Evolutionary conservation across 495 filamentous ascomycete species (phyloP).

Genomic region (Penicillium pancosmium): DNA sequence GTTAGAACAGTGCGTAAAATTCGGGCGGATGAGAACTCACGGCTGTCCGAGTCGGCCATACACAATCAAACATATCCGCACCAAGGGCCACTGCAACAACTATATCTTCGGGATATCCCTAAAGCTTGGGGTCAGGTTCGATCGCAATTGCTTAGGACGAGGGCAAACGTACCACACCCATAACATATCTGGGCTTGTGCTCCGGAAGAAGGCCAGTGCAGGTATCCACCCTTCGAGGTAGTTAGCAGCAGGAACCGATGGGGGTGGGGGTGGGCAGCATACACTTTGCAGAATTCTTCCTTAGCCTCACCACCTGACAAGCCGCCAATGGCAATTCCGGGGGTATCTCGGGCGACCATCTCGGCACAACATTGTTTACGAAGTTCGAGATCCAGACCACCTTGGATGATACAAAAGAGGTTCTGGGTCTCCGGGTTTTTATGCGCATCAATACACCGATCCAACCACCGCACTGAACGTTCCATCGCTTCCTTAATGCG

Average conservation of each 20-base stretch:
- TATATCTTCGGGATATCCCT: conserved; percentile 93
- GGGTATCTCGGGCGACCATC: conserved; percentile 91
- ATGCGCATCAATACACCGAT: conserved; percentile 93
- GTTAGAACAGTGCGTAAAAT: not conserved
- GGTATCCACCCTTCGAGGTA: conserved; percentile 64
- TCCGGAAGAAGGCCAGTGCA: conserved; percentile 87
- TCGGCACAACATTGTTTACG: conserved; percentile 79
- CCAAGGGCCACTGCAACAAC: conserved; percentile 89
- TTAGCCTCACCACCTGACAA: conserved; percentile 84
- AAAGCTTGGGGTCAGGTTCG: not conserved
- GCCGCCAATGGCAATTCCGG: conserved; percentile 95
- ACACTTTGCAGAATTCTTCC: conserved; percentile 63
- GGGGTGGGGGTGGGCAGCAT: conserved; percentile 19
- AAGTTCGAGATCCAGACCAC: conserved; percentile 89
- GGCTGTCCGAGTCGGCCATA: conserved; percentile 96
- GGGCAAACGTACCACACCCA: conserved; percentile 74
- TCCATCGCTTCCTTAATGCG: conserved; percentile 95
- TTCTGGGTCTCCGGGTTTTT: conserved; percentile 83
- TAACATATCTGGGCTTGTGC: conserved; percentile 92
- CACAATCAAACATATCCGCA: conserved; percentile 99
- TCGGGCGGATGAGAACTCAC: conserved; percentile 37
- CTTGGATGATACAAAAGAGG: conserved; percentile 99
- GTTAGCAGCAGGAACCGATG: conserved; percentile 10
- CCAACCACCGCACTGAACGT: conserved; percentile 96
- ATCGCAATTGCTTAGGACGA: not conserved